These are phyloP conservation scores for Aspergillus funiculosus DNA, from an alignment of 495 filamentous ascomycete species.

Conservation along the genomic window DNA sequence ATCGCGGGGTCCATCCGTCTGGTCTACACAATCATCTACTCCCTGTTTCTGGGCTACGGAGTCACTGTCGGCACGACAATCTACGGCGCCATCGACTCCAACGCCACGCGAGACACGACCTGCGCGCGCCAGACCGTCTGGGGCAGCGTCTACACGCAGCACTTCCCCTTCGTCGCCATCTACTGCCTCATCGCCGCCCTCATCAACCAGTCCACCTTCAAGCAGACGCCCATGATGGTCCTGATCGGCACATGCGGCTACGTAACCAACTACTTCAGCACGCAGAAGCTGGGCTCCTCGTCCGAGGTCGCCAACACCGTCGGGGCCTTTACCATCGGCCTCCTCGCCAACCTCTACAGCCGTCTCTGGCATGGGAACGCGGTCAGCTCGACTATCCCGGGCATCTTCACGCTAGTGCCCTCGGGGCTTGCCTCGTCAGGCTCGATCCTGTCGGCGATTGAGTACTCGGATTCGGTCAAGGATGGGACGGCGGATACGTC, in stretches of 20 bases:
- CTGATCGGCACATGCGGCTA: slow-evolving; percentile 77
- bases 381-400: slow-evolving; percentile 82
- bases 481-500: slow-evolving; percentile 39
- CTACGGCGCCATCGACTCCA: slow-evolving; percentile 73
- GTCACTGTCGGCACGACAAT: slow-evolving; percentile 90
- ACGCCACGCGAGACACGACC: slow-evolving; percentile 64
- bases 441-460: slow-evolving; percentile 69
- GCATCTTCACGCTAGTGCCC: slow-evolving; percentile 91
- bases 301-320: slow-evolving; percentile 80
- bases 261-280: slow-evolving; percentile 75
- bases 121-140: slow-evolving; percentile 55
- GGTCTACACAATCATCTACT: slow-evolving; percentile 94
- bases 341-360: slow-evolving; percentile 82
- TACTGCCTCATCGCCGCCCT: slow-evolving; percentile 76
- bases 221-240: slow-evolving; percentile 82
- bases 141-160: slow-evolving; percentile 37
- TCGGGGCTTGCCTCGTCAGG: slow-evolving; percentile 80
- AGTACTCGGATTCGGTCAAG: slow-evolving; percentile 66
- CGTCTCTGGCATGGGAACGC: slow-evolving; percentile 77
- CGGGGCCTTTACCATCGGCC: slow-evolving; percentile 79
- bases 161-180: slow-evolving; percentile 59
- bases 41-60: slow-evolving; percentile 87
- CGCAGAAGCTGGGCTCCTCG: slow-evolving; percentile 61
- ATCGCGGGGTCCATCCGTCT: slow-evolving; percentile 90
- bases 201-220: slow-evolving; percentile 88